A percentile compares a stretch with the other conserved stretches of the same genome.
These are phyloP conservation scores for Cucurbita maxima DNA, from an alignment of 306 rosid species.

Conservation along the genomic window DNA sequence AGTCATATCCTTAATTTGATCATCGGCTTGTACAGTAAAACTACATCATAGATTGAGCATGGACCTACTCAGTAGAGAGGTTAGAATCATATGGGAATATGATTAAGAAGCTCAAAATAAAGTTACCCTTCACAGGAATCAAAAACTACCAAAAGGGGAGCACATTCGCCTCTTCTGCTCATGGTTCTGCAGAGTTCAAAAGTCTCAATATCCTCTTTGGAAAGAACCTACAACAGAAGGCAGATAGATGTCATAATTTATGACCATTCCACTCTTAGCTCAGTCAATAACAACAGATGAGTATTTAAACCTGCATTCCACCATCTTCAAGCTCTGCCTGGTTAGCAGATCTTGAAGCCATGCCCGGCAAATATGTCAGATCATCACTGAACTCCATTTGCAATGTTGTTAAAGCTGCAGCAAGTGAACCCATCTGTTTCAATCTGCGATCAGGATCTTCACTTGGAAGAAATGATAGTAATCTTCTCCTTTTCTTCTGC, in stretches of 20 bases:
- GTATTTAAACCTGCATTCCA: slow-evolving; percentile 67
- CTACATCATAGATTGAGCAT: slow-evolving; percentile 19
- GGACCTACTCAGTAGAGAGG: slow-evolving; percentile 12
- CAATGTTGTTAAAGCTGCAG: slow-evolving; percentile 49
- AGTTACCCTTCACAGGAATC: slow-evolving; percentile 74
- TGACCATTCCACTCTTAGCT: not conserved
- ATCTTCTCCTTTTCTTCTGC: slow-evolving; percentile 60
- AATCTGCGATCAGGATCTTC: slow-evolving; percentile 44
- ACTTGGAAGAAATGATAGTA: slow-evolving; percentile 53
- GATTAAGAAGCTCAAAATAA: slow-evolving; percentile 9
- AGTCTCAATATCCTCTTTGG: slow-evolving; percentile 55
- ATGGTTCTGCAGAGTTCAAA: slow-evolving; percentile 57
- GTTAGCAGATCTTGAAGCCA: slow-evolving; percentile 63
- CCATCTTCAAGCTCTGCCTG: slow-evolving; percentile 43
- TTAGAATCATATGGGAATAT: not conserved
- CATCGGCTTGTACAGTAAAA: slow-evolving; percentile 55
- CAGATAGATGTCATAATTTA: not conserved
- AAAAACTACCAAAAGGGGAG: slow-evolving; percentile 61
- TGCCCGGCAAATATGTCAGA: slow-evolving; percentile 41
- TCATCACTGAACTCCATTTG: slow-evolving; percentile 52
- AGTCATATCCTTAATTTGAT: slow-evolving; percentile 64
- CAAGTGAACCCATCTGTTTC: slow-evolving; percentile 79
- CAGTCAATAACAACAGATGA: no score
- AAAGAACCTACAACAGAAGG: slow-evolving; percentile 28
- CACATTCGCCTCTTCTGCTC: slow-evolving; percentile 40